Conservation (phyloP, 116 monocot species). For the Zostera marina region DNA sequence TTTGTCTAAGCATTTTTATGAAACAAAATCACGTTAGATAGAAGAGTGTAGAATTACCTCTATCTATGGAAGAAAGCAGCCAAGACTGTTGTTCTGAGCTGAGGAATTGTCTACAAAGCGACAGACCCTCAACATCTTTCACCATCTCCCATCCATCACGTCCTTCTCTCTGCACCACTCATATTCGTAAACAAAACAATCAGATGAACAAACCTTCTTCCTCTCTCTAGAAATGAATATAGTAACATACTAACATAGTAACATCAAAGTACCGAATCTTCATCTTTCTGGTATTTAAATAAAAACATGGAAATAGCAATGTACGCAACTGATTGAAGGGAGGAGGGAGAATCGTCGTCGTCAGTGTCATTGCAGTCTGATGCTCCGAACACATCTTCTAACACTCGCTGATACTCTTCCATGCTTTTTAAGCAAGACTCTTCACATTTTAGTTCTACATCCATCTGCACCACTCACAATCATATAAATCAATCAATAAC, state of each 20-base stretch:
- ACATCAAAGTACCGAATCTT: too few species aligned
- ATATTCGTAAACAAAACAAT: background rate
- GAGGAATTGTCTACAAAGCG: conserved; percentile 25
- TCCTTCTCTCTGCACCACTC: background rate
- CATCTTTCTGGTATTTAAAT: background rate
- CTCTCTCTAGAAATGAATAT: too few species aligned
- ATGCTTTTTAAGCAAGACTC: too few species aligned
- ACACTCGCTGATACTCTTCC: conserved; percentile 8
- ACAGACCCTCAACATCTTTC: conserved; percentile 15
- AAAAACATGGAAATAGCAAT: background rate
- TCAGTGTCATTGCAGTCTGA: conserved; percentile 4
- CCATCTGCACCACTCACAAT: background rate
- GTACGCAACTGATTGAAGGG: background rate
- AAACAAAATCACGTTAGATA: too few species aligned
- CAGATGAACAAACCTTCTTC: background rate
- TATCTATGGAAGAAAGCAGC: conserved; percentile 15
- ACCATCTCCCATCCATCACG: conserved; percentile 12
- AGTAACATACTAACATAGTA: too few species aligned
- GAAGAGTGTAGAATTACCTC: conserved; percentile 2
- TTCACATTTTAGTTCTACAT: too few species aligned
- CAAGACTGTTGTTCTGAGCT: conserved; percentile 8
- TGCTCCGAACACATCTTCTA: conserved; percentile 16
- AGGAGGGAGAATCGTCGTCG: background rate
- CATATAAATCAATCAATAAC: background rate
- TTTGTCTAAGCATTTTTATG: too few species aligned